Percentiles rank a stretch among this genome's conserved stretches.
phyloP scores from a whole-genome alignment of 2,329 filamentous ascomycete genomes.

The Xylaria sp. region DNA sequence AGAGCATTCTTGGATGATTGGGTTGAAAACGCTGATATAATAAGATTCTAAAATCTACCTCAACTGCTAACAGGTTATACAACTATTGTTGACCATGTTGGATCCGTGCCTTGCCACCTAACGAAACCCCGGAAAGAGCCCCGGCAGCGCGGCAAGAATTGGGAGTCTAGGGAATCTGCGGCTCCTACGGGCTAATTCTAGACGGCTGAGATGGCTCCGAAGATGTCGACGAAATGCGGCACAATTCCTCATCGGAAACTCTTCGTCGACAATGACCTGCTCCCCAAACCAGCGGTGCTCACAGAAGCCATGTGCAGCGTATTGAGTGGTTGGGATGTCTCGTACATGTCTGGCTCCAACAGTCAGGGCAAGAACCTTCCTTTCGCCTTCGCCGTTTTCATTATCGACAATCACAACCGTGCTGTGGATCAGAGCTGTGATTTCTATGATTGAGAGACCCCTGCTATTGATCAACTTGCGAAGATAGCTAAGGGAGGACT shows the following conservation, averaged over 20 bases:
- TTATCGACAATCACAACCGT: background rate
- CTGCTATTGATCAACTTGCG: conserved; percentile 9
- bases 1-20: background rate
- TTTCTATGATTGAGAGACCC: conserved; percentile 9
- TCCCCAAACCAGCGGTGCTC: background rate
- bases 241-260: background rate
- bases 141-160: background rate
- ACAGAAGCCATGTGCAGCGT: background rate
- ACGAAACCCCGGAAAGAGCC: background rate
- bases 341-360: background rate
- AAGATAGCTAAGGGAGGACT: background rate
- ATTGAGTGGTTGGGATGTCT: background rate
- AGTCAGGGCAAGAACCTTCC: conserved; percentile 14
- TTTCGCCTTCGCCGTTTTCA: background rate
- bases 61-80: conserved; percentile 11
- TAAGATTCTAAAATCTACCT: background rate
- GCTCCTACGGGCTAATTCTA: background rate
- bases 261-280: background rate
- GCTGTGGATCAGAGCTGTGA: background rate
- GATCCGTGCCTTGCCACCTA: background rate
- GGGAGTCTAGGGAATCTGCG: background rate
- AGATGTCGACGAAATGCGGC: background rate
- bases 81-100: background rate
- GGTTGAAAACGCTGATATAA: conserved; percentile 16
- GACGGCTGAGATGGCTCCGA: background rate